These are phyloP conservation scores for Curvularia eragrostidis DNA, from an alignment of 2,329 filamentous ascomycete species.

Conservation along the genomic window DNA sequence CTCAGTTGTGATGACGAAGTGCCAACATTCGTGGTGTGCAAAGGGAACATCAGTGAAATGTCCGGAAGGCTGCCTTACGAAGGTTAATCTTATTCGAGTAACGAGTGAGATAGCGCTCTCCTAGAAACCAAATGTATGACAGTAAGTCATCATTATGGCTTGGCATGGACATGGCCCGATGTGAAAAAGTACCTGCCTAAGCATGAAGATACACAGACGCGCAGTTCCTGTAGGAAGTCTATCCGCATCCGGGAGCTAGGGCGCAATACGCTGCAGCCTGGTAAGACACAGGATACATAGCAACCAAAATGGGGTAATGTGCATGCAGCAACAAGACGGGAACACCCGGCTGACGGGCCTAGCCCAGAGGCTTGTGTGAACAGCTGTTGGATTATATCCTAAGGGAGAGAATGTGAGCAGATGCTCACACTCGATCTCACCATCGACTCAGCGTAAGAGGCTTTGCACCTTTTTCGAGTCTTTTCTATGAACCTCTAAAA, in stretches of 20 bases:
- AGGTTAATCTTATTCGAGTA: background rate
- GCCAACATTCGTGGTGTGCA: background rate
- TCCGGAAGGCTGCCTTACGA: background rate
- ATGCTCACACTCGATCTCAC: slow-evolving; percentile 13
- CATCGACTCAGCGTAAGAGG: background rate
- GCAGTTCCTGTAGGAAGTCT: background rate
- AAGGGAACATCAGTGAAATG: background rate
- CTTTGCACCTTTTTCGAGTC: slow-evolving; percentile 5
- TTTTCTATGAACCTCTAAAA: slow-evolving; percentile 1
- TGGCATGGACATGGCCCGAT: background rate
- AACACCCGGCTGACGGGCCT: slow-evolving; percentile 9
- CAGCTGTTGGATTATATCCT: slow-evolving; percentile 12
- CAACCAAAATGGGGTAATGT: too few relatives aligned
- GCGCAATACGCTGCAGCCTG: slow-evolving; percentile 6
- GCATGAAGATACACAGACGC: background rate
- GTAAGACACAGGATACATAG: slow-evolving; percentile 3
- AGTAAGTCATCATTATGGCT: background rate
- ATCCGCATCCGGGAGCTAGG: background rate
- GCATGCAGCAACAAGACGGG: slow-evolving; percentile 12
- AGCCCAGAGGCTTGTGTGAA: slow-evolving; percentile 13
- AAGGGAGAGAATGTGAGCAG: slow-evolving; percentile 10
- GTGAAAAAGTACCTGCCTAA: background rate
- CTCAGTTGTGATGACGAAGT: slow-evolving; percentile 1
- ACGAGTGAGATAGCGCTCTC: background rate
- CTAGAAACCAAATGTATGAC: background rate